These are phyloP conservation scores for Musa schizocarpa DNA, from an alignment of 176 grass and related monocot genomes.

Conservation along the genomic window DNA sequence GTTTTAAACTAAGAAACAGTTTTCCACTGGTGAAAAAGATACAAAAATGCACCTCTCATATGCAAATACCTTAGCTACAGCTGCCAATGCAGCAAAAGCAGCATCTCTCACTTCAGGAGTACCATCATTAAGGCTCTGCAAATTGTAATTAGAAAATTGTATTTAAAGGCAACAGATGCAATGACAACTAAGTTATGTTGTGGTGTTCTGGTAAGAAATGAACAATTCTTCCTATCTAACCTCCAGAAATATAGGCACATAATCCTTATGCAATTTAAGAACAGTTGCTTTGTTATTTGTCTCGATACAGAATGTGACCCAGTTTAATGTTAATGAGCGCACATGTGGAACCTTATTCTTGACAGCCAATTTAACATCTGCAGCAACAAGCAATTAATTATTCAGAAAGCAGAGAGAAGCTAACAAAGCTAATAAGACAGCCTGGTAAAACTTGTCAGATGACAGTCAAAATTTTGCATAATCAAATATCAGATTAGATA, in stretches of 20 bases:
- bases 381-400: slow-evolving; percentile 21
- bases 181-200: too few species aligned
- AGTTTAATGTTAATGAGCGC: slow-evolving; percentile 74
- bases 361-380: slow-evolving; percentile 82
- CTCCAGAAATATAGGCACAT: slow-evolving; percentile 98
- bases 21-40: not conserved
- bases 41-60: slow-evolving; percentile 1
- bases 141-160: slow-evolving; percentile 6
- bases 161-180: not conserved
- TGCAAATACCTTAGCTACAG: slow-evolving; percentile 70
- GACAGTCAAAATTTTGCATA: not conserved
- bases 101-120: slow-evolving; percentile 91
- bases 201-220: not conserved
- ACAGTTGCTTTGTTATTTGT: slow-evolving; percentile 86
- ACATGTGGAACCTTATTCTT: slow-evolving; percentile 98
- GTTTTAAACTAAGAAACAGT: not conserved
- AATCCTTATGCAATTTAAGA: slow-evolving; percentile 95
- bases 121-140: slow-evolving; percentile 94
- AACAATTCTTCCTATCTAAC: slow-evolving; percentile 23
- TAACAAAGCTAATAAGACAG: not conserved
- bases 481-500: not conserved
- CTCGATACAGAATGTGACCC: slow-evolving; percentile 89
- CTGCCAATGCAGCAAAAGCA: slow-evolving; percentile 72
- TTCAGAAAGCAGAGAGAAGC: not conserved
- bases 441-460: not conserved